These are phyloP conservation scores for Mesotaenium endlicherianum DNA, from an alignment of 139 green algal species.

Conservation along the genomic window DNA sequence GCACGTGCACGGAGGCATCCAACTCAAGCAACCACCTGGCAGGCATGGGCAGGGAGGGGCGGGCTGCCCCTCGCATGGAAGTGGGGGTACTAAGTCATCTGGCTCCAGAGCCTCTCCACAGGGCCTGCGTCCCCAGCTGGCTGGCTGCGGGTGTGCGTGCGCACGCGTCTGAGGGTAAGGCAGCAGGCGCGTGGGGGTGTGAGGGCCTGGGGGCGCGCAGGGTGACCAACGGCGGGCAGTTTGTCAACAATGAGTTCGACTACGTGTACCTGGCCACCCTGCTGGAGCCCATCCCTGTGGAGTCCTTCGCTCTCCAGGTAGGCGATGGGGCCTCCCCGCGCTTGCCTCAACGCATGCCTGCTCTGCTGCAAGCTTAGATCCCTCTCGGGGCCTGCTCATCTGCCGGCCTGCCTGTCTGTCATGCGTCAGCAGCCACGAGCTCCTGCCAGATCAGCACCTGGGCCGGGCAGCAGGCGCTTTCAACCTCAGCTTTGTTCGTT, in stretches of 20 bases:
- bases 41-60: too few species aligned
- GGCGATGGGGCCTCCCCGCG: not conserved
- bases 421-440: not conserved
- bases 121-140: too few species aligned
- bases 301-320: slow-evolving; percentile 50
- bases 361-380: not conserved
- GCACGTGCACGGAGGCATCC: too few species aligned
- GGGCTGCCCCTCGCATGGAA: too few species aligned
- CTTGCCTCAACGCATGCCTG: not conserved
- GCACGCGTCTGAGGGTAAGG: too few species aligned
- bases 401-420: not conserved
- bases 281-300: slow-evolving; percentile 25
- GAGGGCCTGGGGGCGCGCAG: not conserved
- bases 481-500: not conserved
- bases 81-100: too few species aligned
- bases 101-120: too few species aligned
- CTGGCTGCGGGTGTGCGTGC: too few species aligned
- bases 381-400: not conserved
- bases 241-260: slow-evolving; percentile 55
- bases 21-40: too few species aligned
- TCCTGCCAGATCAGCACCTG: not conserved
- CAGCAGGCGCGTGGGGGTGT: too few species aligned
- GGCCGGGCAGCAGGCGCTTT: not conserved
- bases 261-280: slow-evolving; percentile 52
- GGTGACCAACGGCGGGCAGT: slow-evolving; percentile 18